phyloP scores from a whole-genome alignment of 345 rosid species.

The Cardamine occulta region DNA sequence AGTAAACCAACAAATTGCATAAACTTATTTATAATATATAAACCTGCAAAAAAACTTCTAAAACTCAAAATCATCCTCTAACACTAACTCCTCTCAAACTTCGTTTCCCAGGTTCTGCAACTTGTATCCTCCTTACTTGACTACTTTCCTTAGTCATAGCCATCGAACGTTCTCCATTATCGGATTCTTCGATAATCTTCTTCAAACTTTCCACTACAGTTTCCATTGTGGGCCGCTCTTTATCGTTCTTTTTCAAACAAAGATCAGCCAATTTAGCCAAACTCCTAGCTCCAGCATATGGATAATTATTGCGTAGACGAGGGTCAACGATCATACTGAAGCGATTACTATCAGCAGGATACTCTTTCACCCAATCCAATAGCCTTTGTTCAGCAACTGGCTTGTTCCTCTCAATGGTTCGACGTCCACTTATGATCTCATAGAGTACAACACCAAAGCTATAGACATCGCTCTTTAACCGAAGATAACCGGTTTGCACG shows the following conservation, averaged over 20 bases:
- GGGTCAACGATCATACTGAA: slow-evolving; percentile 73
- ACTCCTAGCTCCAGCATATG: slow-evolving; percentile 55
- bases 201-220: slow-evolving; percentile 60
- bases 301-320: slow-evolving; percentile 60
- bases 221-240: slow-evolving; percentile 78
- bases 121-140: slow-evolving; percentile 28
- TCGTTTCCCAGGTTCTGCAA: slow-evolving; percentile 17
- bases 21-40: background rate
- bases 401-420: slow-evolving; percentile 70
- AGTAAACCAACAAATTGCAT: slow-evolving; percentile 13
- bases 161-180: slow-evolving; percentile 21
- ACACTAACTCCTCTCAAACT: slow-evolving; percentile 41
- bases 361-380: slow-evolving; percentile 77
- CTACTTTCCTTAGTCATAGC: slow-evolving; percentile 19
- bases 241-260: slow-evolving; percentile 63
- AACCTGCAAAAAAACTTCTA: background rate
- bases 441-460: slow-evolving; percentile 88
- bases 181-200: slow-evolving; percentile 53
- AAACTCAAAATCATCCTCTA: slow-evolving; percentile 31
- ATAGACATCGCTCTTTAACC: slow-evolving; percentile 79
- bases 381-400: slow-evolving; percentile 68
- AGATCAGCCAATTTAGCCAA: slow-evolving; percentile 72
- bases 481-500: slow-evolving; percentile 78
- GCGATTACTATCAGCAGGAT: slow-evolving; percentile 63
- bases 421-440: slow-evolving; percentile 81